Evolutionary conservation across 495 filamentous ascomycete species (phyloP).

Genomic region (Mytilinidion resinicola): DNA sequence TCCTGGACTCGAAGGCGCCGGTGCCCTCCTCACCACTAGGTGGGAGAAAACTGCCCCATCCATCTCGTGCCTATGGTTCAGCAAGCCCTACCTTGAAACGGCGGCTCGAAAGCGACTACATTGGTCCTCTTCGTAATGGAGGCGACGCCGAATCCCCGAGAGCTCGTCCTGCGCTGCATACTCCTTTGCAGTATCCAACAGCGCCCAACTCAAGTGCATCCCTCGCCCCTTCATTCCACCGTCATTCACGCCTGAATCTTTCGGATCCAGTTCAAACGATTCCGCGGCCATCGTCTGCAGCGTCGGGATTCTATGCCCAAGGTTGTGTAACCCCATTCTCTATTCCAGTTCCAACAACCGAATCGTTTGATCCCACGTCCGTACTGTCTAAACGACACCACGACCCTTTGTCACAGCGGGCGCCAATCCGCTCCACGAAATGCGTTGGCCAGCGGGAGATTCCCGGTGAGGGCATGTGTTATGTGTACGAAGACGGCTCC

Average conservation of each 20-base stretch:
- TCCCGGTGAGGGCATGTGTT: constrained; percentile 74
- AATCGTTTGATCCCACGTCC: constrained; percentile 3
- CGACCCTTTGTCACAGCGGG: constrained; percentile 3
- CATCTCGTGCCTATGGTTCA: constrained; percentile 12
- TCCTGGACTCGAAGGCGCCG: constrained; percentile 16
- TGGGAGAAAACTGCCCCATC: constrained; percentile 4
- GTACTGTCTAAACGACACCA: not conserved
- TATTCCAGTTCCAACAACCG: constrained; percentile 1
- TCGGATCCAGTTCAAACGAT: not conserved
- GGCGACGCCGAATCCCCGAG: constrained; percentile 12
- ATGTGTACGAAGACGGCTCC: constrained; percentile 81
- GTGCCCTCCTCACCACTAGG: constrained; percentile 9
- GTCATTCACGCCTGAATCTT: not conserved
- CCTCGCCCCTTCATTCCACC: not conserved
- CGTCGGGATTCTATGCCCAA: not conserved
- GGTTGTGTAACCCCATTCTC: not conserved
- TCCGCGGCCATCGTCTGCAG: not conserved
- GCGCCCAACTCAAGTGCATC: not conserved
- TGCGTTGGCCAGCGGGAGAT: constrained; percentile 43
- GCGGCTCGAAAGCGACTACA: constrained; percentile 23
- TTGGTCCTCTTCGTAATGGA: constrained; percentile 15
- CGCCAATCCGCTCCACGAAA: constrained; percentile 14
- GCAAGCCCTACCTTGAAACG: constrained; percentile 27
- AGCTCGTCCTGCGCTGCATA: constrained; percentile 17
- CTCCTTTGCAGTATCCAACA: constrained; percentile 5